Evolutionary conservation across 768 basidiomycete genomes (phyloP).

Genomic region (Leucosporidium scottii): DNA sequence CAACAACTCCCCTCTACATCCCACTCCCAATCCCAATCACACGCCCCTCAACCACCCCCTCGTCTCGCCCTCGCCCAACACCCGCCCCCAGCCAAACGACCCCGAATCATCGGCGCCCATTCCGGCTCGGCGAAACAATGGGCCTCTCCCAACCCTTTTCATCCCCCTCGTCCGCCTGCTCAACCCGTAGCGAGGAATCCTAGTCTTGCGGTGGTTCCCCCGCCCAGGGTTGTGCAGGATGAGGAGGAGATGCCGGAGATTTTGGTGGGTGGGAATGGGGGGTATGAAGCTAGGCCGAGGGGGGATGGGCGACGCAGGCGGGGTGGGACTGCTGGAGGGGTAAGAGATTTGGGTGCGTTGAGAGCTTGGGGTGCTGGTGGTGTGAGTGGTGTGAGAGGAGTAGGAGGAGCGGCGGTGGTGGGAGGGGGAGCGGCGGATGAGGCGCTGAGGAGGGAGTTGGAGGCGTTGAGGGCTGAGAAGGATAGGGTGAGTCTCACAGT

Average conservation of each 20-base stretch:
- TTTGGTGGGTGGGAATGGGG: background rate
- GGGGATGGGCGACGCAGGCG: background rate
- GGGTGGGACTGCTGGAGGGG: slow-evolving; percentile 8
- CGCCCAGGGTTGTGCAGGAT: background rate
- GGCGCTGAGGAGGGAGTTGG: slow-evolving; percentile 10
- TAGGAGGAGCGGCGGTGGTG: background rate
- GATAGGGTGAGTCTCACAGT: slow-evolving; percentile 14
- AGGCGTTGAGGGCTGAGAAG: slow-evolving; percentile 12
- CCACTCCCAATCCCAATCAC: too few relatives aligned
- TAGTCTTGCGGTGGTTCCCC: background rate
- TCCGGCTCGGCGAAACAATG: too few relatives aligned
- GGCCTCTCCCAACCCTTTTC: too few relatives aligned
- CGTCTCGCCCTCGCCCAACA: too few relatives aligned
- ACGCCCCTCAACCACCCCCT: too few relatives aligned
- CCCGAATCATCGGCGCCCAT: too few relatives aligned
- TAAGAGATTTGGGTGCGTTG: background rate
- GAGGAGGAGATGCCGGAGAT: slow-evolving; percentile 30
- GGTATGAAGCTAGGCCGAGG: background rate
- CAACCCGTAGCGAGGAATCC: slow-evolving; percentile 1
- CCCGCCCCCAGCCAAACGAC: too few relatives aligned
- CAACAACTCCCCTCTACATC: too few relatives aligned
- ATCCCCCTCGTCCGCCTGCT: background rate
- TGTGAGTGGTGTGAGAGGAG: background rate
- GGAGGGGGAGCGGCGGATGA: background rate
- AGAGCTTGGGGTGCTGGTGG: background rate